Evolutionary conservation across 495 filamentous ascomycete genomes (phyloP).

Genomic region (Annulohypoxylon maeteangense): DNA sequence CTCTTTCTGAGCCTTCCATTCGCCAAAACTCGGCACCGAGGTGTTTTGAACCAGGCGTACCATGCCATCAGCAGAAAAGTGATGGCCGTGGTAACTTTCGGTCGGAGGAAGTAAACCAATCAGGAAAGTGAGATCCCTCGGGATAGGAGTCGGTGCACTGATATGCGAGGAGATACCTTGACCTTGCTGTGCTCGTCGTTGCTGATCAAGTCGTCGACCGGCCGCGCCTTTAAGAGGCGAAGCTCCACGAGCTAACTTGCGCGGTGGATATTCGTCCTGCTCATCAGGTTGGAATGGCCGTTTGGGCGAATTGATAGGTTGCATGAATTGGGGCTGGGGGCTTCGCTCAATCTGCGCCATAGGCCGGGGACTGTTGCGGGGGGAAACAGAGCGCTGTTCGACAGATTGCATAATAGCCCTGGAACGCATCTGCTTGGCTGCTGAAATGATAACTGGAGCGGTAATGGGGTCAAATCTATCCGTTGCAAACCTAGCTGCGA

Average conservation of each 20-base stretch:
- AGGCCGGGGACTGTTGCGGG: slow-evolving; percentile 65
- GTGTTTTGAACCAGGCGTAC: slow-evolving; percentile 77
- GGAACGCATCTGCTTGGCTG: slow-evolving; percentile 75
- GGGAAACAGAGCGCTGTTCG: slow-evolving; percentile 56
- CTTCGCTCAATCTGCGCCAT: slow-evolving; percentile 49
- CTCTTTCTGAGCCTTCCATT: slow-evolving; percentile 51
- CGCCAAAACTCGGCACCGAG: slow-evolving; percentile 67
- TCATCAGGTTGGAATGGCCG: slow-evolving; percentile 75
- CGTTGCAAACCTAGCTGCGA: slow-evolving; percentile 77
- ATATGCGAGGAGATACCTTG: slow-evolving; percentile 54
- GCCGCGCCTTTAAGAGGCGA: slow-evolving; percentile 90
- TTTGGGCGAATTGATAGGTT: slow-evolving; percentile 77
- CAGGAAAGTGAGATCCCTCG: slow-evolving; percentile 83
- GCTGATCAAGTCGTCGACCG: slow-evolving; percentile 82
- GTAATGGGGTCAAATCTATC: slow-evolving; percentile 70
- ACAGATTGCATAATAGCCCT: slow-evolving; percentile 65
- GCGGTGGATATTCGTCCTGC: slow-evolving; percentile 77
- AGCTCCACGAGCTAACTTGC: slow-evolving; percentile 83
- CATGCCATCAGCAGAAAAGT: slow-evolving; percentile 75
- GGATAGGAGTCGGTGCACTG: slow-evolving; percentile 62
- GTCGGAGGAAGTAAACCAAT: slow-evolving; percentile 84
- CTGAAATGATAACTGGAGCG: slow-evolving; percentile 84
- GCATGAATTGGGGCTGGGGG: slow-evolving; percentile 62
- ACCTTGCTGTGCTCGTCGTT: slow-evolving; percentile 65
- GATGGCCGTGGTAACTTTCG: slow-evolving; percentile 70